Evolutionary conservation across 495 filamentous ascomycete genomes (phyloP).

Genomic region (Halenospora varia): DNA sequence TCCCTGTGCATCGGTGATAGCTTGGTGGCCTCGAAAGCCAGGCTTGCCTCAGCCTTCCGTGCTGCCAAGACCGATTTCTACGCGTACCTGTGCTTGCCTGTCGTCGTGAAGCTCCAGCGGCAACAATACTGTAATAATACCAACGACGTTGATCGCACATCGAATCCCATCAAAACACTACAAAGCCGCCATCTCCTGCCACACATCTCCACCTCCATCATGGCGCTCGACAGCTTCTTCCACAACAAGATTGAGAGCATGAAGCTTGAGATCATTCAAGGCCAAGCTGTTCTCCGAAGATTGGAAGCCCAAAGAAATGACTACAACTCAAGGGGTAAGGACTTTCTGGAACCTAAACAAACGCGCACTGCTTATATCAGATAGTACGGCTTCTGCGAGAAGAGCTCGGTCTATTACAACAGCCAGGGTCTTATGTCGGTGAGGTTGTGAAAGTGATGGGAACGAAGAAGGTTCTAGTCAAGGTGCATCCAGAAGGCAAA

Average conservation of each 20-base stretch:
- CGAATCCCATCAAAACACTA: neutral
- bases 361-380: slow-evolving; percentile 7
- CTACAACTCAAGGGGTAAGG: slow-evolving; percentile 83
- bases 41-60: too few relatives aligned
- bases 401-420: slow-evolving; percentile 93
- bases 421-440: slow-evolving; percentile 96
- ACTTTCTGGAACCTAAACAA: neutral
- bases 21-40: too few relatives aligned
- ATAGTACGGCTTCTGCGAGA: slow-evolving; percentile 85
- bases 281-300: slow-evolving; percentile 88
- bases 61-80: too few relatives aligned
- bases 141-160: neutral
- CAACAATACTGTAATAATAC: neutral
- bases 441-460: slow-evolving; percentile 99
- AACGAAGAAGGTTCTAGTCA: slow-evolving; percentile 98
- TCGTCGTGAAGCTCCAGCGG: neutral
- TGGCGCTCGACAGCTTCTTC: slow-evolving; percentile 99
- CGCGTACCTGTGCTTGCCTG: neutral
- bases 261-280: slow-evolving; percentile 99
- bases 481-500: slow-evolving; percentile 99
- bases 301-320: slow-evolving; percentile 98
- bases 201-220: slow-evolving; percentile 44
- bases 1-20: neutral
- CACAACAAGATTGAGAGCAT: slow-evolving; percentile 99
- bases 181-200: neutral